Conservation (phyloP, 1,139 yeast species). For the Geotrichum bryndzae region DNA sequence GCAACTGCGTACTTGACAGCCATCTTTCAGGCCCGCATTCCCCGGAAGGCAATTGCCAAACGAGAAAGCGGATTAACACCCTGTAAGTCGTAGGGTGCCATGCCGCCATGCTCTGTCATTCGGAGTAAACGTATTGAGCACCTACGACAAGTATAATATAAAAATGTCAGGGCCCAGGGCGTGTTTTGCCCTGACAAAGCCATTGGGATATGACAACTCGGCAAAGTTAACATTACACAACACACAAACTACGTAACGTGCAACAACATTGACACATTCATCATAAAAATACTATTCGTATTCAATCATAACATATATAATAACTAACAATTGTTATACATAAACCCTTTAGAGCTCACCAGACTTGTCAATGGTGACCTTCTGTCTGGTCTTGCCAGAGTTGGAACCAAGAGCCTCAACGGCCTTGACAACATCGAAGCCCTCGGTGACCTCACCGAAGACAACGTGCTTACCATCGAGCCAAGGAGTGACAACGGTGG, state of each 20-base stretch:
- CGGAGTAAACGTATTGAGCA: background rate
- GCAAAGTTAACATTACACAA: background rate
- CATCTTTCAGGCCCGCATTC: too few species aligned
- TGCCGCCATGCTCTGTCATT: too few species aligned
- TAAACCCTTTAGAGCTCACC: slow-evolving; percentile 61
- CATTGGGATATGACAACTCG: background rate
- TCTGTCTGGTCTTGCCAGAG: slow-evolving; percentile 76
- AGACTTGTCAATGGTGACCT: slow-evolving; percentile 70
- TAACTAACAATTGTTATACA: background rate
- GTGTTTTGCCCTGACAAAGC: background rate
- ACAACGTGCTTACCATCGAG: slow-evolving; percentile 99
- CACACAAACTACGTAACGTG: background rate
- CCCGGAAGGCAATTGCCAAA: background rate
- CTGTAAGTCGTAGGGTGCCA: too few species aligned
- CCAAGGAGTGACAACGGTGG: slow-evolving; percentile 95
- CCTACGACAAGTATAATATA: too few species aligned
- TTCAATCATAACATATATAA: background rate
- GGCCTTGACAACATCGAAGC: slow-evolving; percentile 85
- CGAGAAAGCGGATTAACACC: background rate
- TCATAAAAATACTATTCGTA: background rate
- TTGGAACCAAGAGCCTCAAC: slow-evolving; percentile 81
- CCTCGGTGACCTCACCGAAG: slow-evolving; percentile 93
- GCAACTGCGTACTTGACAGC: too few species aligned
- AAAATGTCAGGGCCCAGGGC: too few species aligned
- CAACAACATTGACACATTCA: background rate